A percentile compares a stretch with the other conserved stretches of the same genome.
Conservation (phyloP, 1,284 basidiomycete genomes). For the Cryptococcus neoformans region DNA sequence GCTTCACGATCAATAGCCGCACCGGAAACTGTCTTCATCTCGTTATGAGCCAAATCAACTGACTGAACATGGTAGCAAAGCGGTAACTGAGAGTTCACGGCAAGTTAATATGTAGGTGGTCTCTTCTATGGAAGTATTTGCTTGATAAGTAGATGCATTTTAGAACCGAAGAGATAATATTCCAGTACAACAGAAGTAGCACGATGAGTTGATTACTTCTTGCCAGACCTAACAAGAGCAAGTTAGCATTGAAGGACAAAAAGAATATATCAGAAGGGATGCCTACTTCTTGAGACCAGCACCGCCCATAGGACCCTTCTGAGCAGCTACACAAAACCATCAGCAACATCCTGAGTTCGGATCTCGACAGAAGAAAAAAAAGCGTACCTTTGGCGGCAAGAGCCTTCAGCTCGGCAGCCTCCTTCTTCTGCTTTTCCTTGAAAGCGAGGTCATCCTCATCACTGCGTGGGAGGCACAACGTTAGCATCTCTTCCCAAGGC, state of each 20-base stretch:
- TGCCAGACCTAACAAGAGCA: neutral
- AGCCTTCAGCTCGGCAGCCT: conserved; percentile 35
- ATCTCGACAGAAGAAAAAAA: neutral
- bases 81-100: too few relatives aligned
- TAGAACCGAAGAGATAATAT: too few relatives aligned
- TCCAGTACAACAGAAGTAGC: too few relatives aligned
- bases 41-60: too few relatives aligned
- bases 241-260: neutral
- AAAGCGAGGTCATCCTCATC: conserved; percentile 41
- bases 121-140: too few relatives aligned
- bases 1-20: too few relatives aligned
- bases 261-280: neutral
- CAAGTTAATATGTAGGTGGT: too few relatives aligned
- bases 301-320: conserved; percentile 37
- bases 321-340: conserved; percentile 16
- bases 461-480: neutral
- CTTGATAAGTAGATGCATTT: too few relatives aligned
- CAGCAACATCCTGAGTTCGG: neutral
- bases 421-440: conserved; percentile 31
- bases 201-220: neutral
- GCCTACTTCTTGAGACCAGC: conserved; percentile 45
- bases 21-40: too few relatives aligned
- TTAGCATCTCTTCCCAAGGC: neutral
- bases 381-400: conserved; percentile 32
- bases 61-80: too few relatives aligned